Conservation (phyloP, 345 rosid species). For the Linum tenue region DNA sequence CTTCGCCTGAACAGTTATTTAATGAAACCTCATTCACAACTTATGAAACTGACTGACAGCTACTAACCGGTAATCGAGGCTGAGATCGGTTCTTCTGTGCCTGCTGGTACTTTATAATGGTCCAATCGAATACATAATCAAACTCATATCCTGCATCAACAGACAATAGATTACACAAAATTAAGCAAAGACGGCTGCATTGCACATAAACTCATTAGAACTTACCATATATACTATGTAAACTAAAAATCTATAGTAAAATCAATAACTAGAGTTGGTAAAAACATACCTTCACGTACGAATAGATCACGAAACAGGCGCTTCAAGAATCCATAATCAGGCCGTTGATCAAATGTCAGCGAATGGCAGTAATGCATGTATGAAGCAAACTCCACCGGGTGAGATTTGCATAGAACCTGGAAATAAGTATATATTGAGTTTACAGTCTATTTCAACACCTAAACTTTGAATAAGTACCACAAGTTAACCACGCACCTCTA, state of each 20-base stretch:
- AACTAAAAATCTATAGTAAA: not conserved
- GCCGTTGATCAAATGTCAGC: slow-evolving; percentile 65
- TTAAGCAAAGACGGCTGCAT: not conserved
- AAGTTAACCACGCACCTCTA: slow-evolving; percentile 46
- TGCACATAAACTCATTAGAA: not conserved
- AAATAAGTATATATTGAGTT: not conserved
- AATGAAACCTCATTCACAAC: too few relatives aligned
- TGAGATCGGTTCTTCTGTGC: slow-evolving; percentile 10
- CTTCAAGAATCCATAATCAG: slow-evolving; percentile 81
- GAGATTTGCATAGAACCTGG: slow-evolving; percentile 70
- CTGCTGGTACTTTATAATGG: slow-evolving; percentile 76
- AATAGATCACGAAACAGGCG: slow-evolving; percentile 72
- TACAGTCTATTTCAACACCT: not conserved
- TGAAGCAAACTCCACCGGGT: slow-evolving; percentile 84
- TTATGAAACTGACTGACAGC: not conserved
- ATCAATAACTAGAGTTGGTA: not conserved
- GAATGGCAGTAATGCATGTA: slow-evolving; percentile 88
- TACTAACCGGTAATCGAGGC: slow-evolving; percentile 3
- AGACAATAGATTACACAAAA: not conserved
- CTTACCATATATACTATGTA: not conserved
- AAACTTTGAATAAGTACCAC: not conserved
- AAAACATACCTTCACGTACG: slow-evolving; percentile 51
- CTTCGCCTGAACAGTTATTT: too few relatives aligned
- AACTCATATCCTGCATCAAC: slow-evolving; percentile 57
- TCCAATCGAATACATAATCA: slow-evolving; percentile 92